These are phyloP conservation scores for Erysimum cheiri DNA, from an alignment of 441 rosid species.

Conservation along the genomic window DNA sequence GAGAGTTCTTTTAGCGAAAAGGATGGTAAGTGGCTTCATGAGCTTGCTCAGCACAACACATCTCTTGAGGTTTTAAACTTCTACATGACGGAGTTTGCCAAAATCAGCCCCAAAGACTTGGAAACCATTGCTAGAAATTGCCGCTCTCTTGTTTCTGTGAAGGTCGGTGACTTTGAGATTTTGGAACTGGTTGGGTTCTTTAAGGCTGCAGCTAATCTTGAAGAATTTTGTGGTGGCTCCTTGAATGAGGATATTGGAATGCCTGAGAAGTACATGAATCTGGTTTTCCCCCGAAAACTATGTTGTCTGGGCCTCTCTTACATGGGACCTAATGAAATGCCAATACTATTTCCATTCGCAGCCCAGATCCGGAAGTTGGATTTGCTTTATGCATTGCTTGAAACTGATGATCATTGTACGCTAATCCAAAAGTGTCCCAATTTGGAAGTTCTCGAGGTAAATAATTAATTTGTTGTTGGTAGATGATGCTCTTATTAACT, in stretches of 20 bases:
- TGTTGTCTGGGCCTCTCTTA: constrained; percentile 78
- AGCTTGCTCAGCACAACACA: constrained; percentile 72
- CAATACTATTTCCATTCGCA: constrained; percentile 78
- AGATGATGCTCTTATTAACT: background rate
- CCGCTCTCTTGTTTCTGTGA: constrained; percentile 66
- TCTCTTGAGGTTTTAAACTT: constrained; percentile 85
- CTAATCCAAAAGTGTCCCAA: constrained; percentile 82
- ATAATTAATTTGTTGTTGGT: background rate
- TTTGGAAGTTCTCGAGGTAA: constrained; percentile 95
- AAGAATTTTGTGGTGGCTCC: constrained; percentile 90
- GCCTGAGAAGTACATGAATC: constrained; percentile 56
- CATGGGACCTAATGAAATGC: constrained; percentile 78
- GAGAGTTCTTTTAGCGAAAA: constrained; percentile 71
- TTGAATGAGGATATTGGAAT: constrained; percentile 58
- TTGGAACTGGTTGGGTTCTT: constrained; percentile 74
- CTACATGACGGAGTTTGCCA: constrained; percentile 73
- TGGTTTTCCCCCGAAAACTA: constrained; percentile 64
- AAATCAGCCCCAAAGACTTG: constrained; percentile 65
- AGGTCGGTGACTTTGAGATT: constrained; percentile 75
- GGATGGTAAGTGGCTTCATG: constrained; percentile 89
- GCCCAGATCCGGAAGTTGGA: constrained; percentile 72
- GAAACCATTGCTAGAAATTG: constrained; percentile 74
- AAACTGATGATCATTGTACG: constrained; percentile 81
- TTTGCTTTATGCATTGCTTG: constrained; percentile 83
- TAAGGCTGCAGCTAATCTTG: constrained; percentile 62